These are phyloP conservation scores for Cryptococcus sp. DNA, from an alignment of 1,284 basidiomycete genomes.

Conservation along the genomic window DNA sequence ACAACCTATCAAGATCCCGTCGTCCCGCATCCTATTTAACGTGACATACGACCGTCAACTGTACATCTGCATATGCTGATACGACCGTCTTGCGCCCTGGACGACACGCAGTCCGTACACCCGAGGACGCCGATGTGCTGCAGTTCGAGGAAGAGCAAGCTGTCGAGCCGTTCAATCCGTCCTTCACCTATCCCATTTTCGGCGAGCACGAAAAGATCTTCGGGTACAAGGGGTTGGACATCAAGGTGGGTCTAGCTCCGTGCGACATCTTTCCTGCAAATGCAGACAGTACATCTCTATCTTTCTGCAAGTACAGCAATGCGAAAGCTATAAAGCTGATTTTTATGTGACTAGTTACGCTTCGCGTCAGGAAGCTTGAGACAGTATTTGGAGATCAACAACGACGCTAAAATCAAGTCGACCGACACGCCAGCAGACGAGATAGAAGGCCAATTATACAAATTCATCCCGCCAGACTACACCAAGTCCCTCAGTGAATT, in stretches of 20 bases:
- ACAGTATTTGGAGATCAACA: conserved; percentile 71
- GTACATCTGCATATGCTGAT: conserved; percentile 5
- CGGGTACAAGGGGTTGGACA: conserved; percentile 79
- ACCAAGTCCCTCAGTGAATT: conserved; percentile 68
- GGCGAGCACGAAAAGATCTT: conserved; percentile 97
- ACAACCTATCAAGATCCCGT: background rate
- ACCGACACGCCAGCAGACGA: conserved; percentile 80
- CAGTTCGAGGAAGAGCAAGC: conserved; percentile 61
- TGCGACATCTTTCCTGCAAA: too few species aligned
- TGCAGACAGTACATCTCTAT: background rate
- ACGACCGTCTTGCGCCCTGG: conserved; percentile 2
- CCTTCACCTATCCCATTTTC: conserved; percentile 92
- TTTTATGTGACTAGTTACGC: conserved; percentile 59
- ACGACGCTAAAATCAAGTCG: conserved; percentile 67
- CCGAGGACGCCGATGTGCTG: conserved; percentile 53
- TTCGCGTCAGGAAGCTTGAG: conserved; percentile 84
- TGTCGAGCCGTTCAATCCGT: conserved; percentile 68
- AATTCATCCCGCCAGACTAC: conserved; percentile 79
- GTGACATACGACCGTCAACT: background rate
- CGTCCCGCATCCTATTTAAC: background rate
- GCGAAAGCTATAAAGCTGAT: background rate
- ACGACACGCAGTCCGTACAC: conserved; percentile 47
- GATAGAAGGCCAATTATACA: conserved; percentile 72
- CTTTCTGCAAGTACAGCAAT: background rate
- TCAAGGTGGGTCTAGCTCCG: conserved; percentile 75